Evolutionary conservation across 352 stramenopile species (phyloP), one percentile per base, ranked within the genome.

Genomic region (Albugo candida): DNA sequence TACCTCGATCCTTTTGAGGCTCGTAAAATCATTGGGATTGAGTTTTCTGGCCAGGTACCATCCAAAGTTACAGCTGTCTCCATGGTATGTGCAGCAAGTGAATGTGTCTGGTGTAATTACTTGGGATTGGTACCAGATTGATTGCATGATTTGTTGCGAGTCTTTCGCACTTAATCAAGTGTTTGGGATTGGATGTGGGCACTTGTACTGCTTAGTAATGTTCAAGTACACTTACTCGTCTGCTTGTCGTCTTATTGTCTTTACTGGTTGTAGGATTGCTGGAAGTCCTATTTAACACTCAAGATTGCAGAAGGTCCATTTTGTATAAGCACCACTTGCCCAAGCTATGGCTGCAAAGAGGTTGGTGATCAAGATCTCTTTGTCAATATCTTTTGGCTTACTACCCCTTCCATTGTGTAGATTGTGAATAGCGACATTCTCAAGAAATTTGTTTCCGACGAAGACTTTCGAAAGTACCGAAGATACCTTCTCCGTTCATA

Each of bases 101-200:
- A 40, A 36, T 46, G 34, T 14, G 41, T 37, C n/a, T 41, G 13
- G 1, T 41, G 24, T 48, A 20, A 59, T 44, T 48, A 43, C 57
- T 41, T 35, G 19, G 37, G 35, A 14, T 17, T 43, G 20, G 3
- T 31, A 31, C 24, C 45, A 87, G 73, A 52, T 83, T 41, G 67
- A 83, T 39, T 91, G 77, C 63, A 66, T 84, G 36, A 98, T 99
- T 63, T 98, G 94, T 67, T 96, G 81, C 64, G 84, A 97, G 50
- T 81, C 95, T 53, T 84, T 86, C 43, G 41, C 61, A 17, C 40
- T 65, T 11, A 66, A 57, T 16, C 64, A 87, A 37, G 58, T 83
- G 18, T 92, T 97, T 45, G 69, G 70, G 38, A 95, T 98, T 78
- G 83, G 87, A n/a, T 99, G 95, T 59, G 80, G 81, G 31, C 95